A percentile compares a stretch with the other conserved stretches of the same genome.
Conservation (phyloP, 768 basidiomycete species). For the Filobasidium wieringae region DNA sequence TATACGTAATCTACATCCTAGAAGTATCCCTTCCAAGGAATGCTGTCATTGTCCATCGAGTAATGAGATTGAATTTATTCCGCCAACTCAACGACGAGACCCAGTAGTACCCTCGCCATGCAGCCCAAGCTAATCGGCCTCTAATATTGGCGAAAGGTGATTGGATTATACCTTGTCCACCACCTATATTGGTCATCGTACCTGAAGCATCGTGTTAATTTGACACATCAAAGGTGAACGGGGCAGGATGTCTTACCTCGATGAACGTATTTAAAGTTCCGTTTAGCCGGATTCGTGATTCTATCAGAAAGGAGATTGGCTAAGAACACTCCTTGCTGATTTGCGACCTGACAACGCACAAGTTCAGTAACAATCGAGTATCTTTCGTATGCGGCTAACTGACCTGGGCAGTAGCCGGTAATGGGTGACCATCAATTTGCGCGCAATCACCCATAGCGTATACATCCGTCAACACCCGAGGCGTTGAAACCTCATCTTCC, state of each 20-base stretch:
- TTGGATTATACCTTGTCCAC: conserved; percentile 4
- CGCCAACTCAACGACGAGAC: conserved; percentile 1
- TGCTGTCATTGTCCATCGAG: neutral
- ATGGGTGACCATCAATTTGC: conserved; percentile 44
- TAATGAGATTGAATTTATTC: neutral
- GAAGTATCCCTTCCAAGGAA: conserved; percentile 6
- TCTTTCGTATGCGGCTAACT: neutral
- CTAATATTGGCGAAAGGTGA: conserved; percentile 2
- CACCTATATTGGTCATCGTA: conserved; percentile 38
- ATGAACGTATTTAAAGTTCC: conserved; percentile 6
- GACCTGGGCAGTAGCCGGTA: conserved; percentile 77
- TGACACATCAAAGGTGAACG: neutral
- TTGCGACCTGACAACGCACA: conserved; percentile 4
- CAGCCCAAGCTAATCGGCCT: conserved; percentile 8
- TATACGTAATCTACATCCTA: neutral
- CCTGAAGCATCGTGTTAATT: conserved; percentile 11
- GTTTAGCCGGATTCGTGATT: neutral
- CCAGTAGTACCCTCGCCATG: conserved; percentile 8
- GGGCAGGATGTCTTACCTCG: neutral
- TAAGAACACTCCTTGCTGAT: conserved; percentile 17
- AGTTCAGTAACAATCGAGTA: neutral
- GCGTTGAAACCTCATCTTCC: conserved; percentile 40
- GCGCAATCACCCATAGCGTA: conserved; percentile 75
- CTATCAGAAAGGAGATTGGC: conserved; percentile 19
- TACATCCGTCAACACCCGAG: conserved; percentile 49